A percentile compares a stretch with the other conserved stretches of the same genome.
phyloP scores from a whole-genome alignment of 345 rosid species.

The Excoecaria cochinchinensis region DNA sequence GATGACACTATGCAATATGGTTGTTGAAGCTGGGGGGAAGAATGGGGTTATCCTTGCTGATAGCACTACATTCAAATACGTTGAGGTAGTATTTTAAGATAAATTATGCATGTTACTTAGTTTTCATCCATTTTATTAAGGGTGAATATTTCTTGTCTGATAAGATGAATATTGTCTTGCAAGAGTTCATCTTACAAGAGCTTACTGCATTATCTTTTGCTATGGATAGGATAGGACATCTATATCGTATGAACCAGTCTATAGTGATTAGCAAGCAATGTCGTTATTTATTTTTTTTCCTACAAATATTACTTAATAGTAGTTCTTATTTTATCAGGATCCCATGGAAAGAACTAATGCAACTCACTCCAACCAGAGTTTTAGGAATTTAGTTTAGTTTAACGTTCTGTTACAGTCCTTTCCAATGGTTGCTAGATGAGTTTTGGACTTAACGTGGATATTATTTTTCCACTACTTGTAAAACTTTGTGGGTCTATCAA shows the following conservation, averaged over 20 bases:
- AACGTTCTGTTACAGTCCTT: background rate
- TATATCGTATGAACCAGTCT: constrained; percentile 75
- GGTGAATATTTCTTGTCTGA: background rate
- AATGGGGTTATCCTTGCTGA: constrained; percentile 96
- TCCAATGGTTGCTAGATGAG: background rate
- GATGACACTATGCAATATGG: constrained; percentile 98
- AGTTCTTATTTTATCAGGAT: background rate
- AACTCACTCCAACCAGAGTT: background rate
- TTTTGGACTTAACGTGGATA: background rate
- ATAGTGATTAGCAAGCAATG: constrained; percentile 91
- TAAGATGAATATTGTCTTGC: background rate
- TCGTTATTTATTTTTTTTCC: constrained; percentile 29
- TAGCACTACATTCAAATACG: constrained; percentile 79
- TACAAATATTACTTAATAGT: background rate
- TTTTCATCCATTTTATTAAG: constrained; percentile 3
- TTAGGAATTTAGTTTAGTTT: background rate
- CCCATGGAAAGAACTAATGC: background rate
- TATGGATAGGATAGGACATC: constrained; percentile 75
- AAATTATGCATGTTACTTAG: background rate
- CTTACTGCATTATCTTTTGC: constrained; percentile 14
- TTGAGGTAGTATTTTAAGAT: constrained; percentile 56
- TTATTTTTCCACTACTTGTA: background rate
- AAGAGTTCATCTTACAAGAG: too few species aligned
- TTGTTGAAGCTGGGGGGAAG: constrained; percentile 97
- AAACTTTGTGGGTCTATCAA: background rate